Evolutionary conservation across 1,284 basidiomycete species (phyloP).

Genomic region (Ceratobasidium sp.): DNA sequence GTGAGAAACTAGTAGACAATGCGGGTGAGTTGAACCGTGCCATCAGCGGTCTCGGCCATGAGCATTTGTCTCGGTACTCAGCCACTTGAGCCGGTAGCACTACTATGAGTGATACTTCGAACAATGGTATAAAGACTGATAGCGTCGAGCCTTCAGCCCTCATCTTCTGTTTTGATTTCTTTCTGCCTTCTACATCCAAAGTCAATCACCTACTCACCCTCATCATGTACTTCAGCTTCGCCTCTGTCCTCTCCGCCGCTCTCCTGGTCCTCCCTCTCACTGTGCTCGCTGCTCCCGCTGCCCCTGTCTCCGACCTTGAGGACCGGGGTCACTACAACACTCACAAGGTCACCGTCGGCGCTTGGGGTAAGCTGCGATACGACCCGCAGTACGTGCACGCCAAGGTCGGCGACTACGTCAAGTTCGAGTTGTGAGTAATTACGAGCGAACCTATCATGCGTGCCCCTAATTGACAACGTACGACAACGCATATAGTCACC

Average conservation of each 20-base stretch:
- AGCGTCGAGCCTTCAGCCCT: neutral
- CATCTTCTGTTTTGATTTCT: neutral
- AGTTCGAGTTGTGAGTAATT: constrained; percentile 35
- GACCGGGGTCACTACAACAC: neutral
- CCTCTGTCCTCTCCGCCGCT: constrained; percentile 18
- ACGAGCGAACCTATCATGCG: no score
- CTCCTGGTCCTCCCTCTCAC: constrained; percentile 32
- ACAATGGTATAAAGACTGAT: neutral
- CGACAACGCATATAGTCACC: constrained; percentile 16
- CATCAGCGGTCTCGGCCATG: neutral
- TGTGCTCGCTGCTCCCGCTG: constrained; percentile 6
- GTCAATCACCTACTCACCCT: neutral
- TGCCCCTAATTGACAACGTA: neutral
- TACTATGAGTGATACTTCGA: no score
- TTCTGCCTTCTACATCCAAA: neutral
- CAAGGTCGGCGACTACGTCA: constrained; percentile 29
- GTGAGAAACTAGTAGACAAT: no score
- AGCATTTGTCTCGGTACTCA: no score
- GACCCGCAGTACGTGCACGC: constrained; percentile 28
- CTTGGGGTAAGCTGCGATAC: constrained; percentile 10
- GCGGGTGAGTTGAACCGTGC: no score
- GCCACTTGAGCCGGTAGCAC: neutral
- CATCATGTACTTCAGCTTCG: constrained; percentile 36
- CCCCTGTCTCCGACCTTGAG: neutral
- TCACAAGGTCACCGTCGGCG: constrained; percentile 35